Evolutionary conservation across 2,329 filamentous ascomycete species (phyloP), one percentile per base, ranked within the genome.

Genomic region (Xylaria sp.): DNA sequence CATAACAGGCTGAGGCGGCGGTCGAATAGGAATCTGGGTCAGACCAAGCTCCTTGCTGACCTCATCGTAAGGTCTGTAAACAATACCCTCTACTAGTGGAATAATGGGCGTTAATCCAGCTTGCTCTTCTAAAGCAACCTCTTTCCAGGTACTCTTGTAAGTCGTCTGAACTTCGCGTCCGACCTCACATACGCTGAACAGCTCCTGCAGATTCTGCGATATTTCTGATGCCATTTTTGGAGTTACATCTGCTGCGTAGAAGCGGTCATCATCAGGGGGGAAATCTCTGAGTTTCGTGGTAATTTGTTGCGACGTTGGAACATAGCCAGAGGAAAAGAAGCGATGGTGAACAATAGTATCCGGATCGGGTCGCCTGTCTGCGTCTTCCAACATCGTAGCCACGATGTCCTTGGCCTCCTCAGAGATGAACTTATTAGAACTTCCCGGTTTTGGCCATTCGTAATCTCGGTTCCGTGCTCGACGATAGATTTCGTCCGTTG

Each of bases 401-500:
- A 96, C 93, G 31, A 95, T 85, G 73, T 94, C 91, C 79, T 94
- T 92, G 63, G 93, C 89, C 77, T 94, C 92, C 64, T 88, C 84
- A 68, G 91, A 94, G 73, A 94, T 93, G 73, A 89, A 89, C 78
- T 90, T 92, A 62, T 88, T 86, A 13, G 88, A 87, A 48, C 86
- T 88, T 64, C 90, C 88, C 31, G 88, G 80, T 67, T 88, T 86
- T 15, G 92, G 92, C 92, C 92, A 95, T 76, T 92, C 90, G 78
- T 94, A 95, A 76, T 94, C 92, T 73, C 91, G 86, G 74, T 91
- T 88, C 75, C 86, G 83, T 64, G 89, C 91, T 80, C 86, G 89
- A 80, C 85, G 89, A 81, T 96, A 96, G 69, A 96, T 96, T 77
- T 95, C 92, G 78, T 96, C 92, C 20, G 92, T 92, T 49, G 92